phyloP scores from a whole-genome alignment of 768 basidiomycete genomes.

The Megacollybia marginata region DNA sequence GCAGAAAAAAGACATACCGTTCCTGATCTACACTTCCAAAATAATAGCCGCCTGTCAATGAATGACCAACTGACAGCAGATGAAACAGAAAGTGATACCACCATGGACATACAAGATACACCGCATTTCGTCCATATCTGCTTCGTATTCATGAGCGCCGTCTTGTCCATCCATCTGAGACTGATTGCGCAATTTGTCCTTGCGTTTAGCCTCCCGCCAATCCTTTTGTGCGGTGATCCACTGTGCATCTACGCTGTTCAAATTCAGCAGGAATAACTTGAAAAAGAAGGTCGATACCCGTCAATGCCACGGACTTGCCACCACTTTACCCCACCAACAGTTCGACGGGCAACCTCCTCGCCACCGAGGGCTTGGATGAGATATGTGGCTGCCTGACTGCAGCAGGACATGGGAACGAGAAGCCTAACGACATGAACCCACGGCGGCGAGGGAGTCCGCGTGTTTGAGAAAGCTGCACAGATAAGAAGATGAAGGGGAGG shows the following conservation, averaged over 20 bases:
- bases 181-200: slow-evolving; percentile 40
- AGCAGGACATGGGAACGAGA: slow-evolving; percentile 65
- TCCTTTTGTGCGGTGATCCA: slow-evolving; percentile 87
- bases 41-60: slow-evolving; percentile 63
- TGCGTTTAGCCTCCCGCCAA: slow-evolving; percentile 61
- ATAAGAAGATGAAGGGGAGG: too few species aligned
- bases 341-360: slow-evolving; percentile 56
- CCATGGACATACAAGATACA: slow-evolving; percentile 82
- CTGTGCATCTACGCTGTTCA: slow-evolving; percentile 69
- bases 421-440: slow-evolving; percentile 71
- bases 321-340: slow-evolving; percentile 92
- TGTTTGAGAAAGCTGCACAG: slow-evolving; percentile 59
- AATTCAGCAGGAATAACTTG: slow-evolving; percentile 6
- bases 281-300: slow-evolving; percentile 41
- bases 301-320: slow-evolving; percentile 89
- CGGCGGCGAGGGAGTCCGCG: slow-evolving; percentile 77
- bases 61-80: slow-evolving; percentile 7
- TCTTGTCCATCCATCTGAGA: slow-evolving; percentile 13
- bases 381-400: slow-evolving; percentile 64
- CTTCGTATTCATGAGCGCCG: slow-evolving; percentile 31
- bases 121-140: slow-evolving; percentile 76
- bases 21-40: slow-evolving; percentile 79
- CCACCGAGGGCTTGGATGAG: slow-evolving; percentile 81
- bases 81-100: slow-evolving; percentile 30
- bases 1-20: slow-evolving; percentile 29